phyloP scores from a whole-genome alignment of 352 stramenopile genomes.

The Pythium apleroticum region DNA sequence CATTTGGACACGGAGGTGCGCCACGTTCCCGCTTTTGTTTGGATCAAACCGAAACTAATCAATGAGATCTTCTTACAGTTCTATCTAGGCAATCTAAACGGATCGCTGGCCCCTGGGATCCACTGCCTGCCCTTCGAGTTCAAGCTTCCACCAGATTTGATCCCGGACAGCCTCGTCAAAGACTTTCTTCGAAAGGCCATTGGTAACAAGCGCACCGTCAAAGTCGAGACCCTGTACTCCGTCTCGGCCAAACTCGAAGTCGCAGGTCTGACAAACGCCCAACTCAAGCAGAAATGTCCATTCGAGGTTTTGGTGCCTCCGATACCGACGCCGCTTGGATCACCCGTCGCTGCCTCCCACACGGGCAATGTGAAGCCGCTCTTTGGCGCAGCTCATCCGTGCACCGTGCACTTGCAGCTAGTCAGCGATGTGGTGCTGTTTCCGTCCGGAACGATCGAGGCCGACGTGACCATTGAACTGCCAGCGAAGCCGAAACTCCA shows the following conservation, averaged over 20 bases:
- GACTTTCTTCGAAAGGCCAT: neutral
- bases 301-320: neutral
- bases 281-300: neutral
- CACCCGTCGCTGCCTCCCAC: neutral
- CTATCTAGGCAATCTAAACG: neutral
- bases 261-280: neutral
- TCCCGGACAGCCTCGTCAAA: neutral
- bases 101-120: neutral
- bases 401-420: neutral
- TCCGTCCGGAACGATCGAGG: neutral
- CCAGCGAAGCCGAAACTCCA: neutral
- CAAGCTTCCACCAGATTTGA: neutral
- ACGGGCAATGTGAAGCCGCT: neutral
- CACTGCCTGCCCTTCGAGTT: constrained; percentile 7
- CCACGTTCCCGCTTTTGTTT: neutral
- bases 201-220: neutral
- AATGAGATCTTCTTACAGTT: neutral
- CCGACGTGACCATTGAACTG: constrained; percentile 3
- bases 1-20: neutral
- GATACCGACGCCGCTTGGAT: neutral
- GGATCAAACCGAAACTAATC: too few relatives aligned
- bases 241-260: neutral
- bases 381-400: neutral
- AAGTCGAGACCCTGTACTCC: neutral
- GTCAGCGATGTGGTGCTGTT: neutral